Conservation (phyloP, 768 basidiomycete species). For the Boletus coccyginus region DNA sequence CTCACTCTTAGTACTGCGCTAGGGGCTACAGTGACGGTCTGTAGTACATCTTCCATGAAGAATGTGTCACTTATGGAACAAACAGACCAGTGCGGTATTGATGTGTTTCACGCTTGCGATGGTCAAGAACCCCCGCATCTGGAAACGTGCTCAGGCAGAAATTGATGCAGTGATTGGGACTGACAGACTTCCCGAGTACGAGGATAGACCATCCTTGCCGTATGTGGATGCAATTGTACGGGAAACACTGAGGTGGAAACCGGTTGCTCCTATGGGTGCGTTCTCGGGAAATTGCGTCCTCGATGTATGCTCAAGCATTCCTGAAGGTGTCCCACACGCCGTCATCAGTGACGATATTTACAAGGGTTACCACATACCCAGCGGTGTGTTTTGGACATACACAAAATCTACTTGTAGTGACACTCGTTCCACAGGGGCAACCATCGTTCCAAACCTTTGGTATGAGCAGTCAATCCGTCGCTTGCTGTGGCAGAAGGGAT, state of each 20-base stretch:
- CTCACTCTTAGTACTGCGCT: background rate
- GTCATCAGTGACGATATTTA: background rate
- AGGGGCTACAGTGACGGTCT: background rate
- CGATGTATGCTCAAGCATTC: background rate
- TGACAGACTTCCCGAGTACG: background rate
- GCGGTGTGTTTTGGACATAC: background rate
- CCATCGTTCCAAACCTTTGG: background rate
- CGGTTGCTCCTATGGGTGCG: conserved; percentile 1
- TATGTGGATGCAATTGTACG: conserved; percentile 8
- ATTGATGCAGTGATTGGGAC: conserved; percentile 6
- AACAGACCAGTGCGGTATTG: background rate
- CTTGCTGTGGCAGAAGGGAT: background rate
- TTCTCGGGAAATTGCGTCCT: background rate
- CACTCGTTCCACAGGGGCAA: background rate
- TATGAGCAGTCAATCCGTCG: background rate
- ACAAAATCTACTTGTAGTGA: background rate
- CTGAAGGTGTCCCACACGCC: conserved; percentile 1
- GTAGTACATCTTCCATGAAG: background rate
- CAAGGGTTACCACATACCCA: conserved; percentile 2
- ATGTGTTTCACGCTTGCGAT: conserved; percentile 10
- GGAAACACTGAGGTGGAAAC: conserved; percentile 7
- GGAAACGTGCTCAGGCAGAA: conserved; percentile 13
- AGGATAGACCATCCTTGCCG: conserved; percentile 7
- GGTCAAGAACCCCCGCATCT: conserved; percentile 9
- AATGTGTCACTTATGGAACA: background rate